These are phyloP conservation scores for Ascosphaera apis DNA, from an alignment of 2,329 filamentous ascomycete species.

Conservation along the genomic window DNA sequence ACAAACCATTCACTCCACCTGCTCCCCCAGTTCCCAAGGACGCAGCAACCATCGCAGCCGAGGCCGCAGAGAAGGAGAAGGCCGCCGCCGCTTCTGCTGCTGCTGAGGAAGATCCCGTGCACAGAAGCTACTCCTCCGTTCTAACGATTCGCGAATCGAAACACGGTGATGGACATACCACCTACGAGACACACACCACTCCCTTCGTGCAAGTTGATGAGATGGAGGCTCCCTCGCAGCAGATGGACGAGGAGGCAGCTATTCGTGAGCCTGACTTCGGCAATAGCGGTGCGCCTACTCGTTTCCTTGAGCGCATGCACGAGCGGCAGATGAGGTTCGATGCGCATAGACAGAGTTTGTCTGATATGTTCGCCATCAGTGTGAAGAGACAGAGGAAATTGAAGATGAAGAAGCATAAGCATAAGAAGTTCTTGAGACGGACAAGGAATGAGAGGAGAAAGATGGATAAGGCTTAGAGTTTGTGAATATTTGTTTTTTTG, in stretches of 20 bases:
- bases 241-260: constrained; percentile 35
- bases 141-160: constrained; percentile 30
- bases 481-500: not conserved
- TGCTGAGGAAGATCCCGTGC: constrained; percentile 10
- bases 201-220: constrained; percentile 23
- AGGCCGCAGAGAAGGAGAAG: constrained; percentile 16
- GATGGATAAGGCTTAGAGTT: constrained; percentile 36
- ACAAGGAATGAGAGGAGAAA: constrained; percentile 76
- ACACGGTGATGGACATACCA: constrained; percentile 25
- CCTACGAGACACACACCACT: constrained; percentile 27
- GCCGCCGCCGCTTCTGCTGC: constrained; percentile 12
- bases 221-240: constrained; percentile 15
- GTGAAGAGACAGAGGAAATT: constrained; percentile 80
- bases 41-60: constrained; percentile 15
- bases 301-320: constrained; percentile 41
- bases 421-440: constrained; percentile 94
- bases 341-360: constrained; percentile 24
- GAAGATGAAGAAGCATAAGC: constrained; percentile 99
- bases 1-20: constrained; percentile 67
- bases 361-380: constrained; percentile 74
- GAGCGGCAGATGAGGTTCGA: constrained; percentile 38
- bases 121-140: constrained; percentile 26
- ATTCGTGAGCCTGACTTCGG: constrained; percentile 9
- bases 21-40: constrained; percentile 45
- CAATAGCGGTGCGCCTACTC: constrained; percentile 2